A percentile compares a stretch with the other conserved stretches of the same genome.
These are phyloP conservation scores for Phalaenopsis equestris DNA, from an alignment of 106 monocot species.

Conservation along the genomic window DNA sequence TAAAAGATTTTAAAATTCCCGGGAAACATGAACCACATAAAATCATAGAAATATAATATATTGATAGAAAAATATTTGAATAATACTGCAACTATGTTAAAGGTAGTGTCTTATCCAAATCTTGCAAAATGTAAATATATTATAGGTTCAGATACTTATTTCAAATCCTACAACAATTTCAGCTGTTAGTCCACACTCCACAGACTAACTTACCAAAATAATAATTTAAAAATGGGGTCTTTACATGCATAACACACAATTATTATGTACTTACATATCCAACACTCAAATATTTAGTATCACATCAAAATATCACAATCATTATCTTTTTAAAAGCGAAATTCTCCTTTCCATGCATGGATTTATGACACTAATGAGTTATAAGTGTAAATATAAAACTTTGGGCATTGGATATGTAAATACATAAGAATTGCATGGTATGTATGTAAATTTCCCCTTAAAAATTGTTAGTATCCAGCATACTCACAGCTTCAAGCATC, in stretches of 20 bases:
- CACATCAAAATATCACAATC: too few relatives aligned
- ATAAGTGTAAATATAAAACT: too few relatives aligned
- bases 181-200: neutral
- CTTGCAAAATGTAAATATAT: neutral
- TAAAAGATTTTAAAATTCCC: neutral
- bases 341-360: too few relatives aligned
- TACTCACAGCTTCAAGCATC: conserved; percentile 93
- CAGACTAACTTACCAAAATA: neutral
- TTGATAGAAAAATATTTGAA: neutral
- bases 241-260: too few relatives aligned
- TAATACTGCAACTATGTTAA: neutral
- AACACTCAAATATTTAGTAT: too few relatives aligned
- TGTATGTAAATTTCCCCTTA: too few relatives aligned
- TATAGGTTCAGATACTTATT: neutral
- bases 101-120: neutral
- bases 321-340: too few relatives aligned
- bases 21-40: neutral
- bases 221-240: neutral
- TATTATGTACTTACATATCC: too few relatives aligned
- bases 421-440: too few relatives aligned
- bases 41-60: neutral
- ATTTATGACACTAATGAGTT: too few relatives aligned
- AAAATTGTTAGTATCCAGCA: neutral
- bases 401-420: too few relatives aligned
- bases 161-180: neutral